Base-by-base conservation (phyloP, 345 rosid genomes). In the Lepidium sativum region DNA sequence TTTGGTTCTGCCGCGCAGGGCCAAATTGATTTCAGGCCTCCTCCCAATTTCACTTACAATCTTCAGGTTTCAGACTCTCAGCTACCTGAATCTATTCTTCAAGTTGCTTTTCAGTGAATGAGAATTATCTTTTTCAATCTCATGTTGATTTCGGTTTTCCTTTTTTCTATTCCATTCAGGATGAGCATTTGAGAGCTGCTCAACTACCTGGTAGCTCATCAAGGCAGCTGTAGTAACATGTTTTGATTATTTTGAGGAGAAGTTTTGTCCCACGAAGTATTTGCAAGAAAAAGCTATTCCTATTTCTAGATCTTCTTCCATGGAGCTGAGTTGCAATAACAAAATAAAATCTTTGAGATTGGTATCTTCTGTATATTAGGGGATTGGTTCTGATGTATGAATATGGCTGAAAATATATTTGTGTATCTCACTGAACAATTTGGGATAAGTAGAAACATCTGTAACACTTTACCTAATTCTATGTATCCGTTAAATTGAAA, bases 11-110 rank as follows among this genome's bases (percentile, higher is more conserved):
- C 50, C 25, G 0, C 50, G 62, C 39, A 82, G 90, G 79, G 82
- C 3, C 85, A 82, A 40, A 75, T 79, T 14, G 87, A 82, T 74
- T 84, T 80, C 73, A 85, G 90, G 56, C 79, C 79, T 54, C 74
- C 86, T n/a, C 53, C 83, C 18, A 70, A 63, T 73, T 84, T 80
- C 77, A 74, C 72, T 57, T 82, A 82, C 73, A 77, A 63, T 60
- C 68, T 84, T 73, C 90, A 84, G 87, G 87, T 84, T 63, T 63
- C 31, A 27, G 31, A 27, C 32, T 38, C 60, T 16, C 48, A 52
- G 38, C 40, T 55, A 3, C 47, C 6, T 48, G 43, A 53, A 16
- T 2, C 34, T 8, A 18, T 41, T 11, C 3, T 10, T 27, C 25
- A 53, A 6, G 34, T 13, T 23, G 50, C 38, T 16, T 37, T 12